Base-by-base conservation (phyloP, 2,329 filamentous ascomycete species). In the Thelonectria blattea region DNA sequence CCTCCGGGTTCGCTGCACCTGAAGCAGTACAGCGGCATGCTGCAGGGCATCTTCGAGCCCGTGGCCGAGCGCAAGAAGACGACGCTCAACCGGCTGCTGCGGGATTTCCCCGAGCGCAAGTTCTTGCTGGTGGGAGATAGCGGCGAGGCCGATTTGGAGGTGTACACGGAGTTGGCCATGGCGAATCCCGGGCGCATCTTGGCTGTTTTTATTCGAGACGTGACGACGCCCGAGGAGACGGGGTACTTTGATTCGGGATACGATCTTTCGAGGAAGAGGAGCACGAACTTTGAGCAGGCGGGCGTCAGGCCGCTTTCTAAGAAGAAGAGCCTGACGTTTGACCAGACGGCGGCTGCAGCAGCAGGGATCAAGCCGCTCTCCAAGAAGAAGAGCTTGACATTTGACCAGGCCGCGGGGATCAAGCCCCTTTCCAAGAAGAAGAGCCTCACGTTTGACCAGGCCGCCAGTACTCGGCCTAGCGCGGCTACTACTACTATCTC, bases 11-110 rank as follows among this genome's bases (percentile, higher is more conserved):
- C 94, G 0, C 91, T 98, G 66, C 96, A 99, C 73, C 76, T 99
- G 66, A 99, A 99, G 75, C 92, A 96, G 66, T 99, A 99, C 76
- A 92, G 88, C 62, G 95, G 96, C 49, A 97, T 98, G 92, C 82
- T 99, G 14, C 94, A 98, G 76, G 95, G 96, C 0, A 97, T 99
- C 42, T 98, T 99, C 69, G 95, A 99, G 75, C 95, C 95, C 10
- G 95, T 97, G 0, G 93, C 94, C 0, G 96, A 99, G 76, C 84
- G 94, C 59, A 99, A 99, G 79, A 94, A 93, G 75, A 88, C 90
- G 1, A 93, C 92, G 0, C 80, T 99, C 2, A 92, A 96, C 64
- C 89, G 88, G 68, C 90, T 99, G 24, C 83, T 98, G 71, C 82
- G 84, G 55, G 96, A 99, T 73, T 99, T 99, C 68, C 95, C 95